These are phyloP conservation scores for Chaetomium fimeti DNA, from an alignment of 495 filamentous ascomycete species.

Conservation along the genomic window DNA sequence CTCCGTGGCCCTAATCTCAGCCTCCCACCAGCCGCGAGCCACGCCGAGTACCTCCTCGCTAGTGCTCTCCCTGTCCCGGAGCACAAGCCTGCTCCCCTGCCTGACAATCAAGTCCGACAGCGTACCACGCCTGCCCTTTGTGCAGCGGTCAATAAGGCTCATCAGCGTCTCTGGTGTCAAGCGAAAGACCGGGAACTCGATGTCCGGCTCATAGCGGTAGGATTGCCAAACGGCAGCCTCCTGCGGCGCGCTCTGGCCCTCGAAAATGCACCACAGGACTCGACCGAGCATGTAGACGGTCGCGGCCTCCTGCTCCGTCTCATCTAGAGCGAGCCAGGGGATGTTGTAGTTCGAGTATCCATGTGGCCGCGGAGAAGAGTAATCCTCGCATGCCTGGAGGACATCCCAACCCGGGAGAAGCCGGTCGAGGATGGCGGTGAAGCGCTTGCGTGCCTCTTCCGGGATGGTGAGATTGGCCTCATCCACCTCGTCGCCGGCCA, in stretches of 20 bases:
- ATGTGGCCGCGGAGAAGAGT: constrained; percentile 28
- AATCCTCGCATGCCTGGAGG: constrained; percentile 38
- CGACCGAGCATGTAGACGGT: constrained; percentile 55
- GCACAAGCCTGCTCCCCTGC: constrained; percentile 40
- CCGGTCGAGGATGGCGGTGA: constrained; percentile 34
- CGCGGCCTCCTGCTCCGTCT: constrained; percentile 47
- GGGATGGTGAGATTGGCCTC: constrained; percentile 30
- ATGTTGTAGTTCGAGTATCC: constrained; percentile 47
- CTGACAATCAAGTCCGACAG: constrained; percentile 41
- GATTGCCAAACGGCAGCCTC: constrained; percentile 50
- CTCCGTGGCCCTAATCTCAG: constrained; percentile 44
- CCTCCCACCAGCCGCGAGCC: constrained; percentile 43
- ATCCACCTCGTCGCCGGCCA: constrained; percentile 31
- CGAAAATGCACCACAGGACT: constrained; percentile 54
- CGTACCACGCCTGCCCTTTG: constrained; percentile 39
- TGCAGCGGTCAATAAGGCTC: constrained; percentile 46
- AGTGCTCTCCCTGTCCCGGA: constrained; percentile 25
- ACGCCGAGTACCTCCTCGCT: constrained; percentile 33
- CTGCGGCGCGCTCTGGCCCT: constrained; percentile 49
- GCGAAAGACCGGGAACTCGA: constrained; percentile 48
- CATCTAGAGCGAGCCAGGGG: constrained; percentile 45
- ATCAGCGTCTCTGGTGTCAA: constrained; percentile 41
- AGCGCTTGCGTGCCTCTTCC: constrained; percentile 34
- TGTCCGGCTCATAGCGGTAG: constrained; percentile 47
- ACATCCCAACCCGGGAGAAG: constrained; percentile 43